These are phyloP conservation scores for Haplosporangium gracile DNA, from an alignment of 192 early-diverging fungal genomes.

Conservation along the genomic window DNA sequence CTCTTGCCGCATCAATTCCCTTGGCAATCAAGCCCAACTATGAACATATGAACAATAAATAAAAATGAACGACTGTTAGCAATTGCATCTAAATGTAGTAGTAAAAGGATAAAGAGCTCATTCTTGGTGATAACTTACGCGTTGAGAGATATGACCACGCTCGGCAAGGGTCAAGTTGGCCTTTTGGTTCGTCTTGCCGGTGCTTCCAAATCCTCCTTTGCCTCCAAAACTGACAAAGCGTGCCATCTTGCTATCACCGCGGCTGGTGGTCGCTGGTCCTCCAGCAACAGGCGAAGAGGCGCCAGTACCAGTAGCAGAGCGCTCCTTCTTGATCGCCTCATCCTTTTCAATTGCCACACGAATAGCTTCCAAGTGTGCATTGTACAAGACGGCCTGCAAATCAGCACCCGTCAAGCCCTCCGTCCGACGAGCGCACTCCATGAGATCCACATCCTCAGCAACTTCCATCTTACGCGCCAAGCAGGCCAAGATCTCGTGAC, in stretches of 20 bases:
- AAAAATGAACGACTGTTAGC: not conserved
- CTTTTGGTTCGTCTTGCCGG: slow-evolving; percentile 39
- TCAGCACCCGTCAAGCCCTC: slow-evolving; percentile 93
- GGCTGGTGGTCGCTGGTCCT: slow-evolving; percentile 6
- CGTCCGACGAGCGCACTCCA: slow-evolving; percentile 70
- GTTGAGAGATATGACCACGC: slow-evolving; percentile 64
- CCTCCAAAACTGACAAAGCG: slow-evolving; percentile 51
- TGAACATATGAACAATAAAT: not conserved
- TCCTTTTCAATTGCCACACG: slow-evolving; percentile 75
- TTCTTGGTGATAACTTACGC: slow-evolving; percentile 45
- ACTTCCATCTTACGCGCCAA: slow-evolving; percentile 81
- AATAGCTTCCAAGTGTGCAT: slow-evolving; percentile 91
- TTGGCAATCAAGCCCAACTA: slow-evolving; percentile 56
- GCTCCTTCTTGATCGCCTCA: slow-evolving; percentile 58
- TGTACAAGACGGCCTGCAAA: slow-evolving; percentile 93
- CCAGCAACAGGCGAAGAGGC: slow-evolving; percentile 18
- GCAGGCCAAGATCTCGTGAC: slow-evolving; percentile 84
- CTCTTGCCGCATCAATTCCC: slow-evolving; percentile 38
- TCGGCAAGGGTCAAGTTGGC: slow-evolving; percentile 65
- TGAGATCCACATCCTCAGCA: slow-evolving; percentile 73
- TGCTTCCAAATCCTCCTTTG: slow-evolving; percentile 18
- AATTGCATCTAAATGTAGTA: not conserved
- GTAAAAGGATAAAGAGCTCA: not conserved
- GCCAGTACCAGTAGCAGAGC: slow-evolving; percentile 17
- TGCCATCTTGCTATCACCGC: slow-evolving; percentile 55